A percentile compares a stretch with the other conserved stretches of the same genome.
These are phyloP conservation scores for Globisporangium emineosum DNA, from an alignment of 352 stramenopile species.

Conservation along the genomic window DNA sequence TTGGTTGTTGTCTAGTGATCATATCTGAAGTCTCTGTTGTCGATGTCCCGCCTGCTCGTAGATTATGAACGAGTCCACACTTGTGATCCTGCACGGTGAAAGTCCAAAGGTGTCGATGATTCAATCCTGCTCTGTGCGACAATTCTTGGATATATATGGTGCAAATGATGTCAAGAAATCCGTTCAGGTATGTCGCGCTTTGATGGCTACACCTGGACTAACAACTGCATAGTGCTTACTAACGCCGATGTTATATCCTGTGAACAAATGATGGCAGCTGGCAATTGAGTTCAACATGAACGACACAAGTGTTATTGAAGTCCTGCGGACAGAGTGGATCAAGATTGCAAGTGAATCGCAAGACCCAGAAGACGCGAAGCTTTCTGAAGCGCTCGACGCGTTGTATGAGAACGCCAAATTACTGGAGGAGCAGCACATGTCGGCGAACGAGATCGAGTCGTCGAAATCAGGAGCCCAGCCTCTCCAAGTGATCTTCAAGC, in stretches of 20 bases:
- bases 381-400: constrained; percentile 44
- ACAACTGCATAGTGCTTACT: background rate
- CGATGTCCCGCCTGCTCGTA: constrained; percentile 17
- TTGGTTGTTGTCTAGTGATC: too few species aligned
- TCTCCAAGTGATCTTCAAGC: constrained; percentile 85
- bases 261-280: constrained; percentile 38
- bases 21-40: background rate
- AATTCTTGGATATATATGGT: constrained; percentile 76
- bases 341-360: constrained; percentile 16
- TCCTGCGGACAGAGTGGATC: constrained; percentile 54
- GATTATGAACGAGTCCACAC: constrained; percentile 65
- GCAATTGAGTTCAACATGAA: constrained; percentile 74
- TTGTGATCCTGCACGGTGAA: constrained; percentile 76
- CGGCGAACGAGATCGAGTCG: constrained; percentile 35
- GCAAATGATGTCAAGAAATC: constrained; percentile 54
- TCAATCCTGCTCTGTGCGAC: constrained; percentile 62
- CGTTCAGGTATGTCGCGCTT: constrained; percentile 46
- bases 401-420: constrained; percentile 45
- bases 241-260: background rate
- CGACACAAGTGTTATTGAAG: constrained; percentile 45
- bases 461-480: constrained; percentile 32
- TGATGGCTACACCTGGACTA: background rate
- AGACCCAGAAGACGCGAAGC: constrained; percentile 26
- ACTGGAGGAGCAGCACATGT: constrained; percentile 39
- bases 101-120: constrained; percentile 66